Base-by-base conservation (phyloP, 495 filamentous ascomycete species). In the Podospora comata region DNA sequence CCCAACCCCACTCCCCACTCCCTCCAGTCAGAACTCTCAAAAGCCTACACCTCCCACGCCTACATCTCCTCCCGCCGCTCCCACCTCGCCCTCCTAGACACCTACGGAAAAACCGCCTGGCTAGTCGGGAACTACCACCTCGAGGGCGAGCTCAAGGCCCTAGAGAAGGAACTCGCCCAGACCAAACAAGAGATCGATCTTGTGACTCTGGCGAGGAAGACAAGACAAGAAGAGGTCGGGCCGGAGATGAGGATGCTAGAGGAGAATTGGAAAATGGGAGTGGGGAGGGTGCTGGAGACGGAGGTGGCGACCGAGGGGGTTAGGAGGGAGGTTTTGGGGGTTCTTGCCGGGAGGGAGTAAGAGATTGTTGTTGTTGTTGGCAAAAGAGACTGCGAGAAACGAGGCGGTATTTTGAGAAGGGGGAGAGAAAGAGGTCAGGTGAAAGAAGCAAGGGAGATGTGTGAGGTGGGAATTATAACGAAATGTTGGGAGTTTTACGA, bases 81-180 rank as follows among this genome's bases (percentile, higher is more conserved):
- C 30, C 90, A 96, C 74, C 85, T 97, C 23, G 80, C 84, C 4
- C 83, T 95, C 11, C 86, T 97, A 11, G 91, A 94, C 71, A 83
- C 84, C 68, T 88, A 87, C 79, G 94, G 93, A 73, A 92, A 91
- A 81, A 97, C 96, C 79, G 90, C 91, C 15, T 97, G 94, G 94
- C 80, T 98, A 65, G 83, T 96, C 13, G 89, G 87, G 6, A 98
- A 98, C 79, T 84, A 85, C 67, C 87, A 92, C 66, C 70, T 93
- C 28, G 93, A 97, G 77, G 86, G 85, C 56, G 84, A 92, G 30
- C 80, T 97, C 62, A 82, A 85, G 18, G 78, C 73, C 3, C 69
- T 96, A n/a, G 94, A 97, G 83, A 84, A 82, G 68, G 93, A 97
- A 69, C 80, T 99, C 70, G 89, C 86, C 19, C 85, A 81, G 32